A percentile compares a stretch with the other conserved stretches of the same genome.
Evolutionary conservation across 2,329 filamentous ascomycete genomes (phyloP).

Genomic region (Fusarium nelsonii): DNA sequence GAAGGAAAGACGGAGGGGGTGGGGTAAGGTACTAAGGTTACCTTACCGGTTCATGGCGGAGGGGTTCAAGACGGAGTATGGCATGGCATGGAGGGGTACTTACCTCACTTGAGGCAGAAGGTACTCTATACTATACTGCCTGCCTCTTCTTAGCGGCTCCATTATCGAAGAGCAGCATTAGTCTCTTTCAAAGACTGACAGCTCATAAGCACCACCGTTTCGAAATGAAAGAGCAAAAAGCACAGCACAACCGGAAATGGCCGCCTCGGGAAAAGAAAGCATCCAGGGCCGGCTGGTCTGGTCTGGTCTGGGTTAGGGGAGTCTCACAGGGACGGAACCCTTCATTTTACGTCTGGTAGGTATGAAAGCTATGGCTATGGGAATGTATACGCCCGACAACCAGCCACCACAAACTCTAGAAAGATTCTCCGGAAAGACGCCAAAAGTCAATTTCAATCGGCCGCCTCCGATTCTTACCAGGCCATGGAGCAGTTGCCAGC

Average conservation of each 20-base stretch:
- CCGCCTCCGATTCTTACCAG: constrained; percentile 13
- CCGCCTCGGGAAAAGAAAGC: constrained; percentile 12
- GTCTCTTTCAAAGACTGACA: constrained; percentile 18
- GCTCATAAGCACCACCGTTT: constrained; percentile 21
- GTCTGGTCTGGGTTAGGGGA: not conserved
- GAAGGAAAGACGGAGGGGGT: constrained; percentile 26
- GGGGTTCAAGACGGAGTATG: constrained; percentile 12
- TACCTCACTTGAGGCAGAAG: constrained; percentile 5
- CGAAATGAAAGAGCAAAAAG: not conserved
- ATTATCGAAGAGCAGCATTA: constrained; percentile 10
- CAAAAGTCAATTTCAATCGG: constrained; percentile 41
- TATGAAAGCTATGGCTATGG: not conserved
- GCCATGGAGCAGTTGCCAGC: not conserved
- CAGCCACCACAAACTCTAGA: constrained; percentile 26
- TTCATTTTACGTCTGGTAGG: constrained; percentile 4
- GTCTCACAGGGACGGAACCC: constrained; percentile 1
- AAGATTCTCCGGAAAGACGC: constrained; percentile 14
- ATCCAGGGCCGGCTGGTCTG: not conserved
- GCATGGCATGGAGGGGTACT: constrained; percentile 8
- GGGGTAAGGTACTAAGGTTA: constrained; percentile 25
- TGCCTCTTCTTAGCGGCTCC: constrained; percentile 7
- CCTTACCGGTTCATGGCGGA: constrained; percentile 3
- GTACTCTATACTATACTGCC: not conserved
- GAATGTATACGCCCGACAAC: constrained; percentile 5
- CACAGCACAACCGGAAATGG: constrained; percentile 2